phyloP scores from a whole-genome alignment of 345 rosid species.

The Aethionema arabicum region DNA sequence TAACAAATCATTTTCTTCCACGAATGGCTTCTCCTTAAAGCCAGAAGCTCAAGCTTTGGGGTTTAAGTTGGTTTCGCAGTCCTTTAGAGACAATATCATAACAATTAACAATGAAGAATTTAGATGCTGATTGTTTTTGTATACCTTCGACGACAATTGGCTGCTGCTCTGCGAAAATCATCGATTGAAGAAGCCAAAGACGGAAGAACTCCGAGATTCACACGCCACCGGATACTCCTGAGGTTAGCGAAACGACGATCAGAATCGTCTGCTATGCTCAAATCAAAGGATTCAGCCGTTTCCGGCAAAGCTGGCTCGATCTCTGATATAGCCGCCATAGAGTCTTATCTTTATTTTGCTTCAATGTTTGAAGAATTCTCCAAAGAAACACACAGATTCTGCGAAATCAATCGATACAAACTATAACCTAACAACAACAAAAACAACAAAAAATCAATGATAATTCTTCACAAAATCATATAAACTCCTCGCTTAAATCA shows the following conservation, averaged over 20 bases:
- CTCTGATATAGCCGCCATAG: not conserved
- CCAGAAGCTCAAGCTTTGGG: not conserved
- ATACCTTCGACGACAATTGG: conserved; percentile 75
- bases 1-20: not conserved
- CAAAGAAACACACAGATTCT: conserved; percentile 7
- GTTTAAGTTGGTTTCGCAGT: not conserved
- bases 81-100: too few species aligned
- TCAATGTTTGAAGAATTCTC: not conserved
- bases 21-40: not conserved
- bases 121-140: too few species aligned
- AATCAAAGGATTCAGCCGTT: conserved; percentile 1
- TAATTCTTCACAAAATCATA: not conserved
- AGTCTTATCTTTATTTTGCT: not conserved
- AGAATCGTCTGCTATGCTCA: not conserved
- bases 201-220: conserved; percentile 69
- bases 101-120: too few species aligned
- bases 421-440: not conserved
- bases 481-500: not conserved
- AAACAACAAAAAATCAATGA: not conserved
- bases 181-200: conserved; percentile 51
- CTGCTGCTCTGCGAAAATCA: conserved; percentile 69
- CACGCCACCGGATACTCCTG: conserved; percentile 72
- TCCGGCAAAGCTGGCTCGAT: conserved; percentile 18
- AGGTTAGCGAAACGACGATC: conserved; percentile 37
- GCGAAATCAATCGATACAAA: not conserved